A percentile compares a stretch with the other conserved stretches of the same genome.
phyloP scores from a whole-genome alignment of 2,329 filamentous ascomycete species.

The Fusarium sp. region DNA sequence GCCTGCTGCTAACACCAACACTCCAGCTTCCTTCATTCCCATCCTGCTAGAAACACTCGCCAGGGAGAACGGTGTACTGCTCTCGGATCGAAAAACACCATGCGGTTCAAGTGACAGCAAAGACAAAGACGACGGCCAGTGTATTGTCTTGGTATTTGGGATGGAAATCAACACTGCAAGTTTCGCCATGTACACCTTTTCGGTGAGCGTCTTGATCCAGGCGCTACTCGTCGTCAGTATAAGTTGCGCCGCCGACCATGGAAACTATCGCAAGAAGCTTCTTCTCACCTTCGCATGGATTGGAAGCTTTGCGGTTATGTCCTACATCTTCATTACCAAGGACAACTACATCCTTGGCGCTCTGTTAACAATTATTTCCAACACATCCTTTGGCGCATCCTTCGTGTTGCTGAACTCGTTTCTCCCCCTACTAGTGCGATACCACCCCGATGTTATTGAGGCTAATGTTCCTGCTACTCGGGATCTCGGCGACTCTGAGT shows the following conservation, averaged over 20 bases:
- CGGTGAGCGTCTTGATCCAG: constrained; percentile 89
- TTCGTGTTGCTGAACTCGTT: constrained; percentile 98
- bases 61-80: constrained; percentile 88
- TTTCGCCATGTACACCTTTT: constrained; percentile 99
- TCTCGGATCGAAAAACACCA: constrained; percentile 80
- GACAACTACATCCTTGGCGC: constrained; percentile 84
- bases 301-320: constrained; percentile 87
- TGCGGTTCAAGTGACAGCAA: constrained; percentile 76
- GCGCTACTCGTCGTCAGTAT: constrained; percentile 94
- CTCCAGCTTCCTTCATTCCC: constrained; percentile 88
- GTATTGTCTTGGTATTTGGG: constrained; percentile 85
- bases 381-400: constrained; percentile 93
- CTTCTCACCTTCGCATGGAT: constrained; percentile 86
- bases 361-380: constrained; percentile 87
- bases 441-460: constrained; percentile 73
- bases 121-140: constrained; percentile 71
- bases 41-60: constrained; percentile 95
- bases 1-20: constrained; percentile 14
- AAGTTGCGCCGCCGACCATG: constrained; percentile 95
- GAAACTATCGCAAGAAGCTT: constrained; percentile 89
- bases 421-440: constrained; percentile 87
- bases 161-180: constrained; percentile 93
- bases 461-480: constrained; percentile 48
- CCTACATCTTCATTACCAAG: constrained; percentile 83
- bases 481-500: constrained; percentile 50